A percentile compares a stretch with the other conserved stretches of the same genome.
Evolutionary conservation across 331 rosid genomes (phyloP).

Genomic region (Malus hybrid): DNA sequence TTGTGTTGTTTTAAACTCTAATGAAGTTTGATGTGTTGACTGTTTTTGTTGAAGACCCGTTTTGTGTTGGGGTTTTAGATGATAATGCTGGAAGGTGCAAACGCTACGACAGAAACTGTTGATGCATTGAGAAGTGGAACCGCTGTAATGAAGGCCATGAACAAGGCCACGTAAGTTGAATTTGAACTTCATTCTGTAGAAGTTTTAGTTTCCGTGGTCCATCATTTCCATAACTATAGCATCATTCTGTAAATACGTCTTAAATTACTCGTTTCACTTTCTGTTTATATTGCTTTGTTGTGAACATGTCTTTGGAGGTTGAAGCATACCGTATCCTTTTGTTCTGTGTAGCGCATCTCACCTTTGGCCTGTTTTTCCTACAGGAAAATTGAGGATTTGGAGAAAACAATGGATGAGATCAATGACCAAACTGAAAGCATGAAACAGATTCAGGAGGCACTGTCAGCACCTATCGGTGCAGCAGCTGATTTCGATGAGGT

Average conservation of each 20-base stretch:
- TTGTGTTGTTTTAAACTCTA: neutral
- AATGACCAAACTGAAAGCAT: constrained; percentile 97
- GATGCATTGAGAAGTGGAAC: constrained; percentile 94
- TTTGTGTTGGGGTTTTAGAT: constrained; percentile 38
- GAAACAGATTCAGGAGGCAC: constrained; percentile 94
- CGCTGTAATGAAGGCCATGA: constrained; percentile 97
- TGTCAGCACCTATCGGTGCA: constrained; percentile 81
- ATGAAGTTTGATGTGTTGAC: neutral
- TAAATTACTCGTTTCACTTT: neutral
- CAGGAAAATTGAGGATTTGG: constrained; percentile 93
- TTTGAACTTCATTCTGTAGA: neutral
- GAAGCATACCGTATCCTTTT: neutral
- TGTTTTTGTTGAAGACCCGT: neutral
- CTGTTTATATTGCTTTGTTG: too few relatives aligned
- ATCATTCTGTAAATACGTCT: neutral
- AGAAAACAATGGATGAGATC: constrained; percentile 92
- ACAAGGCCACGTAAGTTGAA: constrained; percentile 71
- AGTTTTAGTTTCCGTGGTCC: neutral
- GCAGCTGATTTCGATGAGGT: constrained; percentile 91
- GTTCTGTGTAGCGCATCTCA: neutral
- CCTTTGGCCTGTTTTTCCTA: neutral
- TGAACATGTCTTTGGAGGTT: neutral
- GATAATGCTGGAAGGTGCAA: constrained; percentile 96
- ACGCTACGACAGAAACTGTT: constrained; percentile 94
- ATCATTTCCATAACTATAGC: neutral